Evolutionary conservation across 768 basidiomycete species (phyloP).

Genomic region (Trametes cingulata): DNA sequence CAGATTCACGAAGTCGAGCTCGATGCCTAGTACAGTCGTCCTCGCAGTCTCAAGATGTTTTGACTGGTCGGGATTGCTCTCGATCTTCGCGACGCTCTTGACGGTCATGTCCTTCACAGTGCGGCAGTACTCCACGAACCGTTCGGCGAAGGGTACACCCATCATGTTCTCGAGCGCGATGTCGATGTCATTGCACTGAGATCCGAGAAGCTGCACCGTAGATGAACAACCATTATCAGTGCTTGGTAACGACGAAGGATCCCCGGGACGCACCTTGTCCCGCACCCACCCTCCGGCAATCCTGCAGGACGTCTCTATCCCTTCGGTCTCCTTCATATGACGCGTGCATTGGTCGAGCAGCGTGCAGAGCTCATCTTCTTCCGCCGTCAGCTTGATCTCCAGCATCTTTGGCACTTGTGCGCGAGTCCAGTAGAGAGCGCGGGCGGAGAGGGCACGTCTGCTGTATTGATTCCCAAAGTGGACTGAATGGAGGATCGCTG

Average conservation of each 20-base stretch:
- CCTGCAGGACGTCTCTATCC: conserved; percentile 67
- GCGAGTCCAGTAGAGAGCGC: conserved; percentile 20
- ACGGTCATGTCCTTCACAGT: conserved; percentile 50
- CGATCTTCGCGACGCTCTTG: conserved; percentile 76
- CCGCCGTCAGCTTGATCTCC: conserved; percentile 59
- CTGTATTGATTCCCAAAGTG: not conserved
- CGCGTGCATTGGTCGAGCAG: conserved; percentile 80
- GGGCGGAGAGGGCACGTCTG: not conserved
- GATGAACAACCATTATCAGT: too few species aligned
- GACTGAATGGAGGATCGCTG: not conserved
- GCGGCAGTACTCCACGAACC: conserved; percentile 66
- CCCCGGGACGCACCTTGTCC: conserved; percentile 75
- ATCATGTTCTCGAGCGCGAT: conserved; percentile 88
- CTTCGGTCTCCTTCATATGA: conserved; percentile 52
- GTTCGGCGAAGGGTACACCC: conserved; percentile 84
- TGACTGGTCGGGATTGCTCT: conserved; percentile 93
- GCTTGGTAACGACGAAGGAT: not conserved
- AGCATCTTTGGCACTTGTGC: conserved; percentile 34
- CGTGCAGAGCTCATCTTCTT: conserved; percentile 68
- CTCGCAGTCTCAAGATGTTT: conserved; percentile 97
- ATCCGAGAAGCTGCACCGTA: conserved; percentile 80
- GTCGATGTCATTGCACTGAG: conserved; percentile 89
- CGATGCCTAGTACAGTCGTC: conserved; percentile 74
- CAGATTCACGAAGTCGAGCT: conserved; percentile 93
- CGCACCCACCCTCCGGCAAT: conserved; percentile 99